Conservation (phyloP, 371 early-diverging fungal species). For the Rhizopus sp. region DNA sequence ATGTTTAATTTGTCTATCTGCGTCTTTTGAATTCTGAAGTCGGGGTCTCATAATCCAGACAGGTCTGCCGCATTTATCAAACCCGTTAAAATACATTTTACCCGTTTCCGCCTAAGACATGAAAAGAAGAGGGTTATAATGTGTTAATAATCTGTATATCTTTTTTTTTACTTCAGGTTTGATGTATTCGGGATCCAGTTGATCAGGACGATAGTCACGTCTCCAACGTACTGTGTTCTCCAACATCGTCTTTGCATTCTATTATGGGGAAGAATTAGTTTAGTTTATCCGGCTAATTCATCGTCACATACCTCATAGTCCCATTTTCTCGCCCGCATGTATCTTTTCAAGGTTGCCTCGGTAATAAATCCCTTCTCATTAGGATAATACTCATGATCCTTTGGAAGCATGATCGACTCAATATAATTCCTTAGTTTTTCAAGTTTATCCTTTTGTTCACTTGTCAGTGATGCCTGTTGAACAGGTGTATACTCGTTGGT, state of each 20-base stretch:
- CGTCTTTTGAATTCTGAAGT: conserved; percentile 79
- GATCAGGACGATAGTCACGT: conserved; percentile 69
- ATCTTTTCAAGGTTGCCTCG: conserved; percentile 65
- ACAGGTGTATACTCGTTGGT: conserved; percentile 25
- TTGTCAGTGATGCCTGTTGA: conserved; percentile 36
- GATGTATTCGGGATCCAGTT: conserved; percentile 73
- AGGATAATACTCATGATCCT: conserved; percentile 46
- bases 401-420: conserved; percentile 52
- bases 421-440: conserved; percentile 50
- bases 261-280: conserved; percentile 1
- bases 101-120: conserved; percentile 67
- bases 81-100: conserved; percentile 82
- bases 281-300: not conserved
- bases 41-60: conserved; percentile 75
- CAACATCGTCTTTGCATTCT: conserved; percentile 64
- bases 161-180: conserved; percentile 60
- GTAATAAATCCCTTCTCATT: conserved; percentile 58
- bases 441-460: conserved; percentile 46
- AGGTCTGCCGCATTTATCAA: conserved; percentile 70
- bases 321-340: conserved; percentile 82
- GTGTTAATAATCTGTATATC: no score
- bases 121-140: not conserved
- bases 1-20: conserved; percentile 73
- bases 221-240: conserved; percentile 79
- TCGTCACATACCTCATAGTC: conserved; percentile 40